Evolutionary conservation across 2,329 filamentous ascomycete species (phyloP).

Genomic region (Fusarium decemcellulare): DNA sequence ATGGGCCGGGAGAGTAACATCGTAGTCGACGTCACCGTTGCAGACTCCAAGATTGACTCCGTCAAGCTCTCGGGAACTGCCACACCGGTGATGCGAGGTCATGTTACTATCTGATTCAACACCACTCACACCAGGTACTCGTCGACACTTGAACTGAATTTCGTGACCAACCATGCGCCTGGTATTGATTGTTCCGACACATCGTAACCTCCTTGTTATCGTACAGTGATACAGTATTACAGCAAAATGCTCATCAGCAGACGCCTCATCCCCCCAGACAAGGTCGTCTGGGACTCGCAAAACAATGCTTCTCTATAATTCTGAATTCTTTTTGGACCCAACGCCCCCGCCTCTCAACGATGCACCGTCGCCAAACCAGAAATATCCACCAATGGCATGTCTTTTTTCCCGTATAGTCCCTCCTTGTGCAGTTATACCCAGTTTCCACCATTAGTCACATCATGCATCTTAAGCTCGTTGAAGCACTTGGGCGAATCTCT

Average conservation of each 20-base stretch:
- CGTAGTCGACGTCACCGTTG: slow-evolving; percentile 58
- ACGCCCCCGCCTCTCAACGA: slow-evolving; percentile 42
- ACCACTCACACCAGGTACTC: not conserved
- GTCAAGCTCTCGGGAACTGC: slow-evolving; percentile 54
- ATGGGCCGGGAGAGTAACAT: slow-evolving; percentile 73
- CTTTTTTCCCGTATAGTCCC: slow-evolving; percentile 28
- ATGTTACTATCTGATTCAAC: slow-evolving; percentile 45
- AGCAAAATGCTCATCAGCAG: slow-evolving; percentile 39
- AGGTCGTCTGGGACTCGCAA: slow-evolving; percentile 32
- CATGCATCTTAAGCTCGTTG: slow-evolving; percentile 48
- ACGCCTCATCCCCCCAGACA: slow-evolving; percentile 46
- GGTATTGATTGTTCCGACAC: slow-evolving; percentile 44
- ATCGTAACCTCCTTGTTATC: slow-evolving; percentile 47
- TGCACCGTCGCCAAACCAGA: slow-evolving; percentile 44
- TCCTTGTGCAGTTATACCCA: slow-evolving; percentile 33
- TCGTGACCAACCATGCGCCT: slow-evolving; percentile 45
- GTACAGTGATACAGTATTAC: slow-evolving; percentile 57
- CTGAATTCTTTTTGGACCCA: slow-evolving; percentile 46
- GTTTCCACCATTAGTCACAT: slow-evolving; percentile 13
- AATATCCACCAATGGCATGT: slow-evolving; percentile 37
- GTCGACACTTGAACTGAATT: slow-evolving; percentile 1
- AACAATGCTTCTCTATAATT: slow-evolving; percentile 47
- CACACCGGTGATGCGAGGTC: slow-evolving; percentile 53
- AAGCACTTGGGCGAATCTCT: slow-evolving; percentile 54
- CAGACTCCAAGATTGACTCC: slow-evolving; percentile 48